Conservation (phyloP, 768 basidiomycete species). For the Leccinum boreale region DNA sequence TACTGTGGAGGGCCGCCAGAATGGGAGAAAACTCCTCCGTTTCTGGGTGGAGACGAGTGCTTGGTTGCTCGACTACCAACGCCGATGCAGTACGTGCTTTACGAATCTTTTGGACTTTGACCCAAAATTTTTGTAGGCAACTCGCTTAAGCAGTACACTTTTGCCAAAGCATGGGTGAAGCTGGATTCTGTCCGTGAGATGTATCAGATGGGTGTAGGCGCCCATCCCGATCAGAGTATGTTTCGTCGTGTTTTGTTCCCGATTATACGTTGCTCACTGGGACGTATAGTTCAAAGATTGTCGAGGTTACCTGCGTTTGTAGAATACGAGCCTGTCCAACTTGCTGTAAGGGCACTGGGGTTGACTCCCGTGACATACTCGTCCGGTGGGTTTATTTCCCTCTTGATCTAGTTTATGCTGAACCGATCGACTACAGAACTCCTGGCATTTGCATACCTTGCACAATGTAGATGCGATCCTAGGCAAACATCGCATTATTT, state of each 20-base stretch:
- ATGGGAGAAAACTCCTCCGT: slow-evolving; percentile 62
- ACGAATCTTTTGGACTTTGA: slow-evolving; percentile 5
- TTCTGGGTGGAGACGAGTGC: slow-evolving; percentile 78
- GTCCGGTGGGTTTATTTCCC: slow-evolving; percentile 42
- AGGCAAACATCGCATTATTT: slow-evolving; percentile 61
- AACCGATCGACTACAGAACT: slow-evolving; percentile 45
- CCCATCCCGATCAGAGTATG: slow-evolving; percentile 76
- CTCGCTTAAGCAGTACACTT: slow-evolving; percentile 42
- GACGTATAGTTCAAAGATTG: slow-evolving; percentile 50
- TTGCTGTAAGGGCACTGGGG: slow-evolving; percentile 51
- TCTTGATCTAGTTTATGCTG: neutral
- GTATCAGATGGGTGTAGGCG: slow-evolving; percentile 71
- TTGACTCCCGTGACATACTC: slow-evolving; percentile 66
- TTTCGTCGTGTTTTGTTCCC: neutral
- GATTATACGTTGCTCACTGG: slow-evolving; percentile 2
- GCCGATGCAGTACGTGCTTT: slow-evolving; percentile 38
- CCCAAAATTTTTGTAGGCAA: slow-evolving; percentile 35
- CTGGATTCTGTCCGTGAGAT: slow-evolving; percentile 62
- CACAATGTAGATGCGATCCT: slow-evolving; percentile 81
- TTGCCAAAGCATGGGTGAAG: slow-evolving; percentile 45
- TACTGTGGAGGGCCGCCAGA: slow-evolving; percentile 45
- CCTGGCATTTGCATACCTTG: slow-evolving; percentile 73
- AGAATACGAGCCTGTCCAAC: slow-evolving; percentile 37
- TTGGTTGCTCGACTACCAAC: slow-evolving; percentile 60
- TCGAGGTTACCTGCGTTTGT: slow-evolving; percentile 42